phyloP scores from a whole-genome alignment of 257 asterid species.

The Verbascum thapsus region DNA sequence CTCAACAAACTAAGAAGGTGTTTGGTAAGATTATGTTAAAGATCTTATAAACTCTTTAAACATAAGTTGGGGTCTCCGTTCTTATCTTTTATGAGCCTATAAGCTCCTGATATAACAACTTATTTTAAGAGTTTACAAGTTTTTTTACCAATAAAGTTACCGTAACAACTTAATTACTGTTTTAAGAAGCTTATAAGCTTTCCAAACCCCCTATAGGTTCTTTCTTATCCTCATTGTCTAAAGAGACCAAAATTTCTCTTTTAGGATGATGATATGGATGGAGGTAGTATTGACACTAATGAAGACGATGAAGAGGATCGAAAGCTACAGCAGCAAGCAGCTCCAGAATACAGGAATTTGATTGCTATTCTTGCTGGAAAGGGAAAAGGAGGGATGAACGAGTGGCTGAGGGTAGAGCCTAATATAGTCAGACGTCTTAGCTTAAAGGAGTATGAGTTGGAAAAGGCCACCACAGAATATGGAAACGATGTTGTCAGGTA shows the following conservation, averaged over 20 bases:
- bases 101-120: too few relatives aligned
- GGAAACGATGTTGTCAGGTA: constrained; percentile 54
- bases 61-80: too few relatives aligned
- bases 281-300: too few relatives aligned
- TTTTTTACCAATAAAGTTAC: too few relatives aligned
- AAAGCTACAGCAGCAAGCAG: constrained; percentile 35
- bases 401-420: constrained; percentile 55
- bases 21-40: too few relatives aligned
- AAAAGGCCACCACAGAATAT: constrained; percentile 45
- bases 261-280: constrained; percentile 46
- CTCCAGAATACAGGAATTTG: constrained; percentile 58
- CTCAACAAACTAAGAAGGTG: too few relatives aligned
- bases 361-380: constrained; percentile 84
- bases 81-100: too few relatives aligned
- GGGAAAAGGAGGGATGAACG: constrained; percentile 64
- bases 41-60: too few relatives aligned
- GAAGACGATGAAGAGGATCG: constrained; percentile 49
- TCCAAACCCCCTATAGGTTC: neutral
- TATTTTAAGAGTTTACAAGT: too few relatives aligned
- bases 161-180: too few relatives aligned
- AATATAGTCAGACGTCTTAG: constrained; percentile 72
- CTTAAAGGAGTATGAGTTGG: constrained; percentile 71
- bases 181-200: too few relatives aligned
- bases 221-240: constrained; percentile 8
- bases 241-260: constrained; percentile 10